Evolutionary conservation across 176 grass and related monocot species (phyloP).

Genomic region (Avena sativa): DNA sequence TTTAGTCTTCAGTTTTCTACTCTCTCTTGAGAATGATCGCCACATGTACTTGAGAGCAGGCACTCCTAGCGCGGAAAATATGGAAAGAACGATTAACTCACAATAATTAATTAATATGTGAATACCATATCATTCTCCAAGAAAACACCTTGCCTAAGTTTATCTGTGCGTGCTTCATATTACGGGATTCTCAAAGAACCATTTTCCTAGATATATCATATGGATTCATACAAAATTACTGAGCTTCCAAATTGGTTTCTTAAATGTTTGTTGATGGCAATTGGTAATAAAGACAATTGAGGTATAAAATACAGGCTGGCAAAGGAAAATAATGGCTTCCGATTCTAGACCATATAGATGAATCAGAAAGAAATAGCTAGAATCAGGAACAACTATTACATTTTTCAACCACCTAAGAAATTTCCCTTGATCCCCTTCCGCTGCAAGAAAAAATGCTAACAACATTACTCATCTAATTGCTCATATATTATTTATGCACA

Average conservation of each 20-base stretch:
- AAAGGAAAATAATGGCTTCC: constrained; percentile 12
- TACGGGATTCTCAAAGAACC: neutral
- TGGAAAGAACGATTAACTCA: constrained; percentile 43
- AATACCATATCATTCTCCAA: constrained; percentile 75
- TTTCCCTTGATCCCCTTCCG: constrained; percentile 69
- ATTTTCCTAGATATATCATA: neutral
- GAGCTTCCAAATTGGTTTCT: neutral
- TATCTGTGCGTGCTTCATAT: constrained; percentile 39
- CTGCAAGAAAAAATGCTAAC: constrained; percentile 36
- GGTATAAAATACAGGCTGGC: neutral
- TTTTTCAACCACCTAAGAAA: constrained; percentile 58
- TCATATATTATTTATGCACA: neutral
- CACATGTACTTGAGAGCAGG: constrained; percentile 63
- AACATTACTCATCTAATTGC: neutral
- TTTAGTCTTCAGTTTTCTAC: neutral
- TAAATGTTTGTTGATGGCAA: neutral
- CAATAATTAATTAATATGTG: constrained; percentile 6
- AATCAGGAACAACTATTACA: constrained; percentile 62
- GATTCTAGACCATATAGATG: constrained; percentile 66
- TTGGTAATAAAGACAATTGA: neutral
- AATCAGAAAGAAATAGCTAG: constrained; percentile 66
- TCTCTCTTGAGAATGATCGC: constrained; percentile 37
- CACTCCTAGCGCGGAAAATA: constrained; percentile 56
- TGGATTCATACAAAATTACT: constrained; percentile 41
- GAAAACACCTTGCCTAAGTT: constrained; percentile 38